phyloP scores from a whole-genome alignment of 2,329 filamentous ascomycete species.

The Claviceps humidiphila region DNA sequence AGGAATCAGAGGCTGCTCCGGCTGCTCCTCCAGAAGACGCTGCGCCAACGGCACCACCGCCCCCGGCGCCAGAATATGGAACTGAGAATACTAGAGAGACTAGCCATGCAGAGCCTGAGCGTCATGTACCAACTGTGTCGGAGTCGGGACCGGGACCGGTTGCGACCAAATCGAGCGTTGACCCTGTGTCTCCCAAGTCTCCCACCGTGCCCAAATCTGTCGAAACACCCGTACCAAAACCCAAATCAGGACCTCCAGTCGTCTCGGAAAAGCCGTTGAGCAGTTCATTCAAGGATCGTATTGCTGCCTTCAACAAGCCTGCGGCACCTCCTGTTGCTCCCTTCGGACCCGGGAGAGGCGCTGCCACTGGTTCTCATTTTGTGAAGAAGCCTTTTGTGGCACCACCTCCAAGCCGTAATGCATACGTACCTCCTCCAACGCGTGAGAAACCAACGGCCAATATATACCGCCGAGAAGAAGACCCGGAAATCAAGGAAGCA shows the following conservation, averaged over 20 bases:
- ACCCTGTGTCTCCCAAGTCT: slow-evolving; percentile 10
- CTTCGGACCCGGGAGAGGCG: slow-evolving; percentile 60
- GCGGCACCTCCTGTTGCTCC: slow-evolving; percentile 77
- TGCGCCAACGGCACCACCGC: slow-evolving; percentile 21
- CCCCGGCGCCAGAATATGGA: slow-evolving; percentile 16
- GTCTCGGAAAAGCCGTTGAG: slow-evolving; percentile 57
- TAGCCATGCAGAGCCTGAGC: slow-evolving; percentile 20
- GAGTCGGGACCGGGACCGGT: slow-evolving; percentile 13
- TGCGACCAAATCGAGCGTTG: slow-evolving; percentile 18
- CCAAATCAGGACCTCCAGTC: slow-evolving; percentile 46
- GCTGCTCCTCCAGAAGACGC: slow-evolving; percentile 21
- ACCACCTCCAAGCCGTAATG: slow-evolving; percentile 82
- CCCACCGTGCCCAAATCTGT: slow-evolving; percentile 23
- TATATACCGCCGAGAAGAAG: slow-evolving; percentile 77
- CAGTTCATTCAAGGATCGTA: slow-evolving; percentile 84
- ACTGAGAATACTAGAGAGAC: slow-evolving; percentile 21
- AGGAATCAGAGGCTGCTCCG: slow-evolving; percentile 26
- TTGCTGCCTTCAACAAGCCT: slow-evolving; percentile 91
- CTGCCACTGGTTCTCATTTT: slow-evolving; percentile 47
- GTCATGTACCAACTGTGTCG: slow-evolving; percentile 18
- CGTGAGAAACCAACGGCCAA: slow-evolving; percentile 59
- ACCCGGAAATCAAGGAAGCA: slow-evolving; percentile 55
- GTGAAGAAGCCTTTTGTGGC: slow-evolving; percentile 97
- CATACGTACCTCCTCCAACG: slow-evolving; percentile 71
- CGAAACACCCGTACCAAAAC: slow-evolving; percentile 19